Conservation (phyloP, 148 eudicot genomes). For the Limonium bicolor region DNA sequence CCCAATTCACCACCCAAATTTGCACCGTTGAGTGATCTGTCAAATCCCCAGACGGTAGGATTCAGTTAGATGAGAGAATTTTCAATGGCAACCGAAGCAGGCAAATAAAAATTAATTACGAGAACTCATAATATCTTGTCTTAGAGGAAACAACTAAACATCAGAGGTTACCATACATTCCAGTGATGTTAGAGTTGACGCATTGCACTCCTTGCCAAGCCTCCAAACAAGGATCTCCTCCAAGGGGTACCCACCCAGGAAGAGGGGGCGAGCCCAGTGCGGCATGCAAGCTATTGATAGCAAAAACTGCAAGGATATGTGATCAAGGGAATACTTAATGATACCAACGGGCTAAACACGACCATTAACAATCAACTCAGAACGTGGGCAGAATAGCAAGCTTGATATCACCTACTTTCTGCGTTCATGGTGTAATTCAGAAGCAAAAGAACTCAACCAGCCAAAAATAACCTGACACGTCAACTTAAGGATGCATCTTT, state of each 20-base stretch:
- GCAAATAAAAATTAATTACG: too few relatives aligned
- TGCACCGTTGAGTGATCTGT: constrained; percentile 41
- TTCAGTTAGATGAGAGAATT: neutral
- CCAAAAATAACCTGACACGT: neutral
- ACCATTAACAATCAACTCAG: neutral
- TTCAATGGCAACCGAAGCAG: too few relatives aligned
- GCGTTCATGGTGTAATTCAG: too few relatives aligned
- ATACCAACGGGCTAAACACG: neutral
- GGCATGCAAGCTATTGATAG: constrained; percentile 66
- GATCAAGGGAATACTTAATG: neutral
- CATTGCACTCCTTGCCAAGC: constrained; percentile 96
- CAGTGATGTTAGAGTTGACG: constrained; percentile 69
- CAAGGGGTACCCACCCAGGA: constrained; percentile 66
- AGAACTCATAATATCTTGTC: too few relatives aligned
- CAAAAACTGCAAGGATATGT: constrained; percentile 40
- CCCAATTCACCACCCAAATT: constrained; percentile 75
- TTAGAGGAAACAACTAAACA: neutral
- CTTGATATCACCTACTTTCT: too few relatives aligned
- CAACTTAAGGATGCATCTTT: neutral
- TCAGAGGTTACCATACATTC: constrained; percentile 34
- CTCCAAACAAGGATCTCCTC: constrained; percentile 84
- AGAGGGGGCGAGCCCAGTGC: constrained; percentile 66
- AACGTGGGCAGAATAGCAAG: too few relatives aligned
- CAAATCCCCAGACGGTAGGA: constrained; percentile 13
- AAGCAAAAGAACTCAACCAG: neutral